phyloP scores from a whole-genome alignment of 148 eudicot species.

The Rhododendron williamsianum region DNA sequence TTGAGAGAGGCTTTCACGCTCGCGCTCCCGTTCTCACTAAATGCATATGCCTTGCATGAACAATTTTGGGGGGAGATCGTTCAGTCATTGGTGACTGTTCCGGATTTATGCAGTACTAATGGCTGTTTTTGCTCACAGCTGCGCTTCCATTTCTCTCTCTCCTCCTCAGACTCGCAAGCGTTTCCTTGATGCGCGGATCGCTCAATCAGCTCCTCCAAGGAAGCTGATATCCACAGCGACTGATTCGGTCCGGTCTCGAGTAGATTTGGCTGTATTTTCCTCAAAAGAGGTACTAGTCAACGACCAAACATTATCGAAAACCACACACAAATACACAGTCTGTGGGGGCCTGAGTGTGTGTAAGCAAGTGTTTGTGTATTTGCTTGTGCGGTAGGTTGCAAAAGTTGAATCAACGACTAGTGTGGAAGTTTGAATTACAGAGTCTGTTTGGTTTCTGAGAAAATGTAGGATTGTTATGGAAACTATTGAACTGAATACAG shows the following conservation, averaged over 20 bases:
- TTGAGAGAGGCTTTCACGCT: background rate
- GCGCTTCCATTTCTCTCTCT: background rate
- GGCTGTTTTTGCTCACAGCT: background rate
- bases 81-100: background rate
- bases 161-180: constrained; percentile 3
- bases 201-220: background rate
- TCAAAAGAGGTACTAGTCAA: constrained; percentile 4
- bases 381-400: background rate
- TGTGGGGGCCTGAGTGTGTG: background rate
- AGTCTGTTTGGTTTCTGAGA: constrained; percentile 9
- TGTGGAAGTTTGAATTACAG: background rate
- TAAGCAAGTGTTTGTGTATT: background rate
- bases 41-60: background rate
- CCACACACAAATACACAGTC: no score
- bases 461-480: background rate
- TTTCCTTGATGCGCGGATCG: background rate
- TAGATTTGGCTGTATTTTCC: background rate
- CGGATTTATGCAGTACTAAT: background rate
- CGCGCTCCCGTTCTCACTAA: background rate
- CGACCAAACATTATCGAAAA: no score
- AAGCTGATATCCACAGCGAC: background rate
- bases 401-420: background rate
- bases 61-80: background rate
- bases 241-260: background rate
- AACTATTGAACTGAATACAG: background rate